Evolutionary conservation across 257 asterid species (phyloP).

Genomic region (Przewalskia tangutica): DNA sequence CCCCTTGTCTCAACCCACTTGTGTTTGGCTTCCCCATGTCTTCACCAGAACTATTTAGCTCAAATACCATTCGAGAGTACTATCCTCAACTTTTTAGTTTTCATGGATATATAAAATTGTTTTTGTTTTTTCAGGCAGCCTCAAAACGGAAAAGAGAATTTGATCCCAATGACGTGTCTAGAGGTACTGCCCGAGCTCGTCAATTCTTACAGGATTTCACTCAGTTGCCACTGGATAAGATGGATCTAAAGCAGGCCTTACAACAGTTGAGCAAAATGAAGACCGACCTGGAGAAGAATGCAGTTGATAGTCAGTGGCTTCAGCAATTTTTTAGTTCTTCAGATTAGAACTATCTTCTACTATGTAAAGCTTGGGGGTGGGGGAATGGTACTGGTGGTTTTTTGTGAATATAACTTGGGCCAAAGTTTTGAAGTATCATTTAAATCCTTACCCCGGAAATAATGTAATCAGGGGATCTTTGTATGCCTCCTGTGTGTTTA

Average conservation of each 20-base stretch:
- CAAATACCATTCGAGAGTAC: neutral
- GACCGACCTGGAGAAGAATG: slow-evolving; percentile 63
- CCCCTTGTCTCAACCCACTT: neutral
- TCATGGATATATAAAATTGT: neutral
- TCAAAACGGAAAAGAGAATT: slow-evolving; percentile 57
- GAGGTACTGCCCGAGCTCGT: slow-evolving; percentile 66
- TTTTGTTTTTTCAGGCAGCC: slow-evolving; percentile 31
- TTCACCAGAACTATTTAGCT: neutral
- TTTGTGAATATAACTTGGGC: neutral
- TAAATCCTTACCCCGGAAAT: neutral
- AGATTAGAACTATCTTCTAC: neutral
- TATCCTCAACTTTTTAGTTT: neutral
- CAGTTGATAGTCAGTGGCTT: slow-evolving; percentile 56
- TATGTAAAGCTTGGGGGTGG: neutral
- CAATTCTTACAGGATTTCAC: slow-evolving; percentile 68
- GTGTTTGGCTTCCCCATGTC: neutral
- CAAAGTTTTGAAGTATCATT: neutral
- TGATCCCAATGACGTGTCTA: slow-evolving; percentile 47
- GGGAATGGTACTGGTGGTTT: neutral
- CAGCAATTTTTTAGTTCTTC: slow-evolving; percentile 48
- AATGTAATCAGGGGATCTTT: neutral
- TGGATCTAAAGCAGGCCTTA: slow-evolving; percentile 52
- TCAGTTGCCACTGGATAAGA: slow-evolving; percentile 65
- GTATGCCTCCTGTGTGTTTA: neutral
- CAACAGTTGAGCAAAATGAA: slow-evolving; percentile 41